Evolutionary conservation across 1,284 basidiomycete species (phyloP), one percentile per base, ranked within the genome.

Genomic region (Tylopilus orsonianus): DNA sequence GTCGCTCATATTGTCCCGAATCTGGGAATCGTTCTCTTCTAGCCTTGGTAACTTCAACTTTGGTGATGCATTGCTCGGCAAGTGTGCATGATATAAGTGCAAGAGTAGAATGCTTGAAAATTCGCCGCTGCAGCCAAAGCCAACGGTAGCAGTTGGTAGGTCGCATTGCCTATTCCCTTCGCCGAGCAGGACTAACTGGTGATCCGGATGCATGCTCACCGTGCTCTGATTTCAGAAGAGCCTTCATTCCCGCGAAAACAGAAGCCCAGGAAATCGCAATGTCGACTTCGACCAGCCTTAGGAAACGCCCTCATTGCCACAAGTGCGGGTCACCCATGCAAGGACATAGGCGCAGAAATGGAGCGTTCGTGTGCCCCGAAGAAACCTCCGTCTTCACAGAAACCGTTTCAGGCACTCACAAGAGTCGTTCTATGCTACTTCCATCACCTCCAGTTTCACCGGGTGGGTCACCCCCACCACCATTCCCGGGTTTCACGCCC

Each of bases 311-410:
- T 30, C 66, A 66, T 42, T 66, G 64, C 29, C 65, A 68, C 55
- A 70, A 52, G 42, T 66, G 64, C 24, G 63, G 66, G 29, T 60
- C 52, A 19, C 62, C 58, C 24, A 69, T 69, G 67, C 66, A 67
- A 37, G 64, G 64, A 8, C 64, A 66, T 32, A 67, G 46, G 41
- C 64, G 67, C 32, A 66, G 55, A 49, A 62, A 61, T 32, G 67
- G 67, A 42, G 50, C 44, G 16, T 46, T 69, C 35, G 42, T 66
- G 18, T 66, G 64, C 27, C 64, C 64, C 20, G 50, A 56, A 38
- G 56, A 49, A 33, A 41, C 35, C 4, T 52, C 53, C 5, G 14
- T 41, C 4, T 52, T 61, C 46, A 41, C 57, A 7, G 58, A 52
- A 43, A 48, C 45, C 16, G 20, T 46, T 23, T 47, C 61, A 30